Percentiles rank a stretch among this genome's conserved stretches.
phyloP scores from a whole-genome alignment of 257 asterid genomes.

The Phtheirospermum japonicum region DNA sequence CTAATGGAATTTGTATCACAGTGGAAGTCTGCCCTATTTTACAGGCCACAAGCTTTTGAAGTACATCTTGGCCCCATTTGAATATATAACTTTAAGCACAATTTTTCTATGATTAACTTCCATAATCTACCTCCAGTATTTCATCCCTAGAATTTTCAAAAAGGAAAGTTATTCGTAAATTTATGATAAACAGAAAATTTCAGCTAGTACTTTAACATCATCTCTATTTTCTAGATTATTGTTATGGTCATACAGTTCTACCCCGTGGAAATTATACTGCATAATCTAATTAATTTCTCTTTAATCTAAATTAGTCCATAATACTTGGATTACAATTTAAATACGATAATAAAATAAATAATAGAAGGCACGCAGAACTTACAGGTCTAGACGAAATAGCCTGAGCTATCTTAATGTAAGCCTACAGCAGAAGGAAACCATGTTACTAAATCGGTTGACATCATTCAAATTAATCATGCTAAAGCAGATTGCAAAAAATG shows the following conservation, averaged over 20 bases:
- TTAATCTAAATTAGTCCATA: neutral
- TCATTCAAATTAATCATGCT: conserved; percentile 20
- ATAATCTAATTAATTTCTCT: neutral
- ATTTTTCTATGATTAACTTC: neutral
- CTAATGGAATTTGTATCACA: neutral
- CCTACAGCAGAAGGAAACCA: conserved; percentile 48
- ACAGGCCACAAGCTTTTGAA: conserved; percentile 2
- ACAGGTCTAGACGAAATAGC: conserved; percentile 90
- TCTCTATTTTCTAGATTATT: neutral
- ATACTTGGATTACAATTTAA: conserved; percentile 15
- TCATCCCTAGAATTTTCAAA: neutral
- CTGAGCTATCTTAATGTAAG: conserved; percentile 95
- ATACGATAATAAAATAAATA: conserved; percentile 3
- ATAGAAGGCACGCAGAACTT: conserved; percentile 41
- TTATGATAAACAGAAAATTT: neutral
- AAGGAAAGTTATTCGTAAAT: neutral
- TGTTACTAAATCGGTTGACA: conserved; percentile 19
- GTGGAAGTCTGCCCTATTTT: neutral
- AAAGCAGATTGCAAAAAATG: conserved; percentile 20
- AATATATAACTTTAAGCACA: neutral
- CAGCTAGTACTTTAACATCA: neutral
- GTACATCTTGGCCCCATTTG: conserved; percentile 1
- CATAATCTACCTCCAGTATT: neutral
- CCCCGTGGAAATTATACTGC: neutral
- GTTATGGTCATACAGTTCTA: neutral